Evolutionary conservation across 192 early-diverging fungal species (phyloP).

Genomic region (Gaertneriomyces sp.): DNA sequence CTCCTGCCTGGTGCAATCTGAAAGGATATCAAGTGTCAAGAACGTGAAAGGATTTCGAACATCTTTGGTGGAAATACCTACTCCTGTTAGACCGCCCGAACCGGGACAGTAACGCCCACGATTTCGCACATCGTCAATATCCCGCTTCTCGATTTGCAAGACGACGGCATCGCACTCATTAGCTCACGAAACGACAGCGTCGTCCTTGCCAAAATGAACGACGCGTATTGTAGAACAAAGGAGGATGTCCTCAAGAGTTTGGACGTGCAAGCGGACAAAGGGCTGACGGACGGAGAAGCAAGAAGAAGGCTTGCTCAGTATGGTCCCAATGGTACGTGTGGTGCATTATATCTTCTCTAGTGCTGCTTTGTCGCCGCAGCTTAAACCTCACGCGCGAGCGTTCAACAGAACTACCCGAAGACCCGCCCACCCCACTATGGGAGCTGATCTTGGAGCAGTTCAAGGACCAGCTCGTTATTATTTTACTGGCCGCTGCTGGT

Average conservation of each 20-base stretch:
- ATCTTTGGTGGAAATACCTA: too few relatives aligned
- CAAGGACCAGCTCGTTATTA: slow-evolving; percentile 97
- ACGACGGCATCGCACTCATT: too few relatives aligned
- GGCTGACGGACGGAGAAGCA: slow-evolving; percentile 66
- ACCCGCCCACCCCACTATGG: slow-evolving; percentile 87
- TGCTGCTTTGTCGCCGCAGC: neutral
- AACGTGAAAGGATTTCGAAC: too few relatives aligned
- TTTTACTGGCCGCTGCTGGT: slow-evolving; percentile 83
- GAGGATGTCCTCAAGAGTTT: slow-evolving; percentile 67
- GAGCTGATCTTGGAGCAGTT: slow-evolving; percentile 95
- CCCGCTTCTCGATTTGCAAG: too few relatives aligned
- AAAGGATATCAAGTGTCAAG: too few relatives aligned
- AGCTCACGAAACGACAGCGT: too few relatives aligned
- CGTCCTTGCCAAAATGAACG: slow-evolving; percentile 53
- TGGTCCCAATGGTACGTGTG: slow-evolving; percentile 70
- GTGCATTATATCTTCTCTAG: neutral
- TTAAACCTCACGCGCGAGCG: neutral
- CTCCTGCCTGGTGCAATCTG: too few relatives aligned
- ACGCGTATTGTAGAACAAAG: slow-evolving; percentile 55
- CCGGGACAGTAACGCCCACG: too few relatives aligned
- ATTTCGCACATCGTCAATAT: too few relatives aligned
- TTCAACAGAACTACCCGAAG: slow-evolving; percentile 75
- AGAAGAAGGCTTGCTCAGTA: slow-evolving; percentile 55
- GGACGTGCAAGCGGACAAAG: slow-evolving; percentile 60
- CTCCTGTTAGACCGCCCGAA: too few relatives aligned